phyloP scores from a whole-genome alignment of 2,329 filamentous ascomycete species.

The Graphilbum sp. region DNA sequence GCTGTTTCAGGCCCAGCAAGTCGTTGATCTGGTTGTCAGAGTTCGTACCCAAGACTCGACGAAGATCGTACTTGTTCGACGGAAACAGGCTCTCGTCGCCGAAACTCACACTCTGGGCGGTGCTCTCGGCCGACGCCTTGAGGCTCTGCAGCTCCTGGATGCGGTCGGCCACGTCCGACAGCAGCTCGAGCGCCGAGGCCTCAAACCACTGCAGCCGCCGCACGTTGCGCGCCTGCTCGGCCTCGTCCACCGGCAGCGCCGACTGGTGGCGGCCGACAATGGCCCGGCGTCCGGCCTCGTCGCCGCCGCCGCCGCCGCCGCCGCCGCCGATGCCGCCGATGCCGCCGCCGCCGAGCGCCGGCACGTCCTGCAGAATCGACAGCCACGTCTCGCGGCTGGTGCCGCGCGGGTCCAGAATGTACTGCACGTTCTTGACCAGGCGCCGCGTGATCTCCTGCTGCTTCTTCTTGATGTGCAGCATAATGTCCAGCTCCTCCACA shows the following conservation, averaged over 20 bases:
- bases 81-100: no score
- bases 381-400: background rate
- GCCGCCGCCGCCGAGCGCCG: no score
- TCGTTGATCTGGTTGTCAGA: constrained; percentile 18
- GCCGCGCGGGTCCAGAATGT: constrained; percentile 3
- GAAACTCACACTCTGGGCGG: constrained; percentile 18
- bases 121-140: constrained; percentile 15
- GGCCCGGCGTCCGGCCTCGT: no score
- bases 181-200: constrained; percentile 13
- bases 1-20: constrained; percentile 25
- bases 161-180: constrained; percentile 13
- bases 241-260: background rate
- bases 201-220: constrained; percentile 13
- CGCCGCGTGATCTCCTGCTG: constrained; percentile 17
- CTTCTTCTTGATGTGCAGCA: constrained; percentile 21
- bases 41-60: background rate
- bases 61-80: background rate
- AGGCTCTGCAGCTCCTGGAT: constrained; percentile 19
- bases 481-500: constrained; percentile 29
- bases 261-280: background rate
- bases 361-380: background rate
- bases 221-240: background rate
- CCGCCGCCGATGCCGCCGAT: no score
- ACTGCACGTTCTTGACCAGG: constrained; percentile 12
- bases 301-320: no score